Conservation (phyloP, 2,329 filamentous ascomycete species). For the Thielaviopsis punctulata region DNA sequence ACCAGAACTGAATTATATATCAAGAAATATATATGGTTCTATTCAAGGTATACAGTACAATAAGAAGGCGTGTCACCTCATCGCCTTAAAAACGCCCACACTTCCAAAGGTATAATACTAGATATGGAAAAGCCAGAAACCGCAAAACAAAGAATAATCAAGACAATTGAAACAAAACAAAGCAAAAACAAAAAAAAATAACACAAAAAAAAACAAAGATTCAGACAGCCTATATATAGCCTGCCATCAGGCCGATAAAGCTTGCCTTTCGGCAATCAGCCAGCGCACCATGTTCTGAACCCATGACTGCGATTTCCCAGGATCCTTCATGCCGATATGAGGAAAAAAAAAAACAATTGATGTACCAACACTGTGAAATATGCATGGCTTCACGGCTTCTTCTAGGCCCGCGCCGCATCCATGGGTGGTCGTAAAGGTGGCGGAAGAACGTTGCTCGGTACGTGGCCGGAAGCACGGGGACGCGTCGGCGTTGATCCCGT, state of each 20-base stretch:
- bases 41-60: background rate
- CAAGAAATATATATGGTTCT: conserved; percentile 4
- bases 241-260: background rate
- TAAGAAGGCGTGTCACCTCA: background rate
- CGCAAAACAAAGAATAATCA: conserved; percentile 1
- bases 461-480: conserved; percentile 4
- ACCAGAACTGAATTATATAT: background rate
- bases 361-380: too few relatives aligned
- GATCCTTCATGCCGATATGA: too few relatives aligned
- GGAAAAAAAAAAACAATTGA: too few relatives aligned
- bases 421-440: conserved; percentile 8
- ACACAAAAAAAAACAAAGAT: background rate
- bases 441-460: conserved; percentile 1
- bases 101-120: conserved; percentile 8
- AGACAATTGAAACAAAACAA: background rate
- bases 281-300: background rate
- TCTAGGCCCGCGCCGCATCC: conserved; percentile 8
- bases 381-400: too few relatives aligned
- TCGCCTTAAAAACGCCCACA: conserved; percentile 1
- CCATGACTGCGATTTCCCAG: background rate
- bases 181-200: conserved; percentile 1
- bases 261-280: background rate
- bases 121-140: background rate
- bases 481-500: background rate
- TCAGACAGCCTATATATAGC: background rate